phyloP scores from a whole-genome alignment of 2,329 filamentous ascomycete species.

The Colletotrichum graminicola region DNA sequence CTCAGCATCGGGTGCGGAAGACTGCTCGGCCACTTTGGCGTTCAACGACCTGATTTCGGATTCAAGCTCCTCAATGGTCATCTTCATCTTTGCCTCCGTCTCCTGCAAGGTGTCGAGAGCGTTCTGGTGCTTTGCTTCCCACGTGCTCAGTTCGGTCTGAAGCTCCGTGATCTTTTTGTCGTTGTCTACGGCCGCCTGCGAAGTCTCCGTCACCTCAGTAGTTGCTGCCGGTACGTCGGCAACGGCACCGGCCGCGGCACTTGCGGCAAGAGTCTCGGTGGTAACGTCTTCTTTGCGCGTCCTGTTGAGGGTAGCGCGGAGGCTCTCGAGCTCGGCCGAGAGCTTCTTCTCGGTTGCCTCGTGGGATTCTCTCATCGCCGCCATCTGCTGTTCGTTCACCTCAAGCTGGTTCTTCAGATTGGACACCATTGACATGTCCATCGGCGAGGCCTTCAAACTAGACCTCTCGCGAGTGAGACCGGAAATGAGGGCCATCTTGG shows the following conservation, averaged over 20 bases:
- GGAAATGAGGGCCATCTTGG: conserved; percentile 95
- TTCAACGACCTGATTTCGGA: conserved; percentile 66
- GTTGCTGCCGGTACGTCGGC: conserved; percentile 38
- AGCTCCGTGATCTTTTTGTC: conserved; percentile 73
- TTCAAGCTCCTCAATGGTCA: conserved; percentile 81
- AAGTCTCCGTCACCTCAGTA: conserved; percentile 45
- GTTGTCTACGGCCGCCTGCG: conserved; percentile 56
- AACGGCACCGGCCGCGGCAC: conserved; percentile 28
- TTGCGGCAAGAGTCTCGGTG: conserved; percentile 33
- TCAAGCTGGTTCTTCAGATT: conserved; percentile 89
- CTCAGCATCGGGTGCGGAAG: conserved; percentile 55
- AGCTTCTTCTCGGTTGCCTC: conserved; percentile 81
- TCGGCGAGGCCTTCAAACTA: conserved; percentile 84
- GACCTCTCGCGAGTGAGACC: conserved; percentile 93
- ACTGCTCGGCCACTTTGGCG: conserved; percentile 60
- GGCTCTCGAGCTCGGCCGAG: conserved; percentile 74
- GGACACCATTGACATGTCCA: conserved; percentile 92
- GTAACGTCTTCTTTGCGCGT: conserved; percentile 5
- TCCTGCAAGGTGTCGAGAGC: conserved; percentile 77
- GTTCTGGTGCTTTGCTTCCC: conserved; percentile 81
- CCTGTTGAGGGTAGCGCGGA: conserved; percentile 67
- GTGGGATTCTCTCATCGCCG: conserved; percentile 78
- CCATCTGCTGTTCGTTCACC: conserved; percentile 85
- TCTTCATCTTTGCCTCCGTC: conserved; percentile 79
- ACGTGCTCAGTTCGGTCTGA: conserved; percentile 77